Base-by-base conservation (phyloP, 306 rosid genomes). In the Lathyrus sativus region DNA sequence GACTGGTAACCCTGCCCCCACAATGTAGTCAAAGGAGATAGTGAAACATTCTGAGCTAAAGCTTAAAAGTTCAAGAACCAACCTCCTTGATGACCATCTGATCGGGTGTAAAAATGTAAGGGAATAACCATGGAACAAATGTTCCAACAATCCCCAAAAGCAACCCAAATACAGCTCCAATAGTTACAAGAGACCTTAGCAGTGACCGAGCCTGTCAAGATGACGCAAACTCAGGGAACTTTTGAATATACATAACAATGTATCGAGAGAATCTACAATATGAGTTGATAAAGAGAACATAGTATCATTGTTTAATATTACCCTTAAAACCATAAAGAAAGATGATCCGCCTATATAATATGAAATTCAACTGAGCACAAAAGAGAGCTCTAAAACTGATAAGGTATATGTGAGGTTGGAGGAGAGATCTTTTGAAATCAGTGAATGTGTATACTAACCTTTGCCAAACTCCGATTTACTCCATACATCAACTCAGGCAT, bases 11-110 rank as follows among this genome's bases (percentile, higher is more conserved):
- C 41, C n/a, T 45, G 43, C 11, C 70, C 70, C 19, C 29, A 45
- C 43, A 65, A 45, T 42, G 6, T 43, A 43, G 37, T 45, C 43
- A 65, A 35, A 68, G 50, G 46, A 67, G 45, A 68, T 22, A 2
- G 41, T 10, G 8, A 76, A 22, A 43, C 9, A 45, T 19, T 5
- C 5, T 29, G 9, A 49, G 35, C 19, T 66, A 24, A 10, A 53
- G 44, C 45, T 67, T 38, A 26, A 67, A 17, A 44, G 3, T 14
- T 28, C 24, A 73, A 51, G 18, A 53, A 77, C 88, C 29, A 28
- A 86, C 96, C 96, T 86, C 92, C 33, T 72, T 84, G 69, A 88
- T 71, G 76, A 91, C 84, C 68, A 70, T 81, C 76, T 70, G 85
- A 83, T 91, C 97, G 35, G 73, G 85, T 3, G 96, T 86, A 78